These are phyloP conservation scores for Sophora flavescens DNA, from an alignment of 306 rosid genomes.

Conservation along the genomic window DNA sequence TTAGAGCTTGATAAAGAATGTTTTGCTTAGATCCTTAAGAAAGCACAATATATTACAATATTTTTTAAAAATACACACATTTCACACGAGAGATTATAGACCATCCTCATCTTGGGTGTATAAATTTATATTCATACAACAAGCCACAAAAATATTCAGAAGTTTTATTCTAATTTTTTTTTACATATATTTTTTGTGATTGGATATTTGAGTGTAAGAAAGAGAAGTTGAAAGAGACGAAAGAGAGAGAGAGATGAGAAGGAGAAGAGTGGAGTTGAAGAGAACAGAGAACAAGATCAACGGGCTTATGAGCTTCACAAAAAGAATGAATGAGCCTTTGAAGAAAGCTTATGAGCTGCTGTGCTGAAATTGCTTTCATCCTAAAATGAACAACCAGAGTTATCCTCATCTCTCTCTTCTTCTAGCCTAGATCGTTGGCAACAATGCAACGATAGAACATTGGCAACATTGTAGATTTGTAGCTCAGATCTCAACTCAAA, in stretches of 20 bases:
- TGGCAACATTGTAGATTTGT: no score
- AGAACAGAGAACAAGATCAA: conserved; percentile 99
- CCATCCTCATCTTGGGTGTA: no score
- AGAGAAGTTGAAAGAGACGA: conserved; percentile 10
- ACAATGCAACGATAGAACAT: no score
- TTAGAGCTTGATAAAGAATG: conserved; percentile 55
- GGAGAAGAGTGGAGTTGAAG: conserved; percentile 99
- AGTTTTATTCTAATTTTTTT: conserved; percentile 29
- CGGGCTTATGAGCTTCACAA: conserved; percentile 98
- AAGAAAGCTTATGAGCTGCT: conserved; percentile 99
- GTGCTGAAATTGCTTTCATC: conserved; percentile 99
- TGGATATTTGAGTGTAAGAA: conserved; percentile 47
- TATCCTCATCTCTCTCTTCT: no score
- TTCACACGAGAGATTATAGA: conserved; percentile 33
- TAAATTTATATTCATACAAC: not conserved
- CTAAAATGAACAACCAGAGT: no score
- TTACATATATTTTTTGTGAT: not conserved
- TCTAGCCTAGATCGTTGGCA: no score
- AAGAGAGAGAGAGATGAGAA: conserved; percentile 58
- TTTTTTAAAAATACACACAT: conserved; percentile 20
- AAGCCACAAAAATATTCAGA: conserved; percentile 14
- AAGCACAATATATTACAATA: not conserved
- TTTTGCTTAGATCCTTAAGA: conserved; percentile 40
- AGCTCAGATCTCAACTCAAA: no score
- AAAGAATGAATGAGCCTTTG: conserved; percentile 95